Conservation (phyloP, 192 early-diverging fungal species). For the Dispira parvispora region DNA sequence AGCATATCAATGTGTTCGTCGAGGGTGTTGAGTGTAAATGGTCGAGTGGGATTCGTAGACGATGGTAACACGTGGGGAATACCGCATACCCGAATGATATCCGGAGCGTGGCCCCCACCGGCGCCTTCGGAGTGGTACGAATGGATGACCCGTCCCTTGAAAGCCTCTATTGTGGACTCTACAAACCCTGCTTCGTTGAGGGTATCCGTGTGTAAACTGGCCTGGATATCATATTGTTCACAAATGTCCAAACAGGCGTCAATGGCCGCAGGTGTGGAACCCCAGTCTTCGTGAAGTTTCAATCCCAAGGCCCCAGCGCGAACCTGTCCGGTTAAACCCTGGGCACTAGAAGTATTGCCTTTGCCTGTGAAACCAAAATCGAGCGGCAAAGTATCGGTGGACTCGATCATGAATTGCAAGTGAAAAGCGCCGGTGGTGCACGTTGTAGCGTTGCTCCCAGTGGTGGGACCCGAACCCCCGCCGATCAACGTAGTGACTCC, state of each 20-base stretch:
- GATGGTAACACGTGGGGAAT: constrained; percentile 79
- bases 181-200: constrained; percentile 97
- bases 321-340: constrained; percentile 68
- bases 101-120: constrained; percentile 86
- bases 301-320: constrained; percentile 75
- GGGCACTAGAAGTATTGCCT: constrained; percentile 55
- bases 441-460: constrained; percentile 90
- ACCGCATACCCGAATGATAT: constrained; percentile 61
- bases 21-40: constrained; percentile 84
- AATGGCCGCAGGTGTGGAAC: constrained; percentile 86
- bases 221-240: constrained; percentile 75
- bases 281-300: constrained; percentile 94
- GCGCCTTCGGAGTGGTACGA: constrained; percentile 96
- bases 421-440: constrained; percentile 77
- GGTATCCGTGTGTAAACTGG: constrained; percentile 92
- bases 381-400: constrained; percentile 76
- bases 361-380: constrained; percentile 96
- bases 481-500: constrained; percentile 77
- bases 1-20: constrained; percentile 99
- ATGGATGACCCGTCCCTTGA: constrained; percentile 84
- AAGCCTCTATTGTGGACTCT: constrained; percentile 72
- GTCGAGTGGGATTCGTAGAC: constrained; percentile 92
- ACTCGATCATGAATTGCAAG: constrained; percentile 76
- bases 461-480: constrained; percentile 90
- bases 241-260: constrained; percentile 72